phyloP scores from a whole-genome alignment of 495 filamentous ascomycete species.

The Parachaetomium inaequale region DNA sequence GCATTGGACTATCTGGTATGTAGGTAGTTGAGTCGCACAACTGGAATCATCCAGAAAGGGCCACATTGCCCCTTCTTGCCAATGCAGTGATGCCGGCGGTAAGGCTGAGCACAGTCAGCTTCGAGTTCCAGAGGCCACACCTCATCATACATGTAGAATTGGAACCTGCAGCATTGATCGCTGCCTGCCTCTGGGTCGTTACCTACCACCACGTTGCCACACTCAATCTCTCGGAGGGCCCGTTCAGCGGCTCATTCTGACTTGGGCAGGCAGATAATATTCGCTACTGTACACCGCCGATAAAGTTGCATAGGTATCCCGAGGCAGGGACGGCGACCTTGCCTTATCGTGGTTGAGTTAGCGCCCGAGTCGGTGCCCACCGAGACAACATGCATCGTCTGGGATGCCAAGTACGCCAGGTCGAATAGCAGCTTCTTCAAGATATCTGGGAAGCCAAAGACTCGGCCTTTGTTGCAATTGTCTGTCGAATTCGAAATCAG shows the following conservation, averaged over 20 bases:
- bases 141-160: too few relatives aligned
- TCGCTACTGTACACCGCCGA: too few relatives aligned
- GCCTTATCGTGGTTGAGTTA: not conserved
- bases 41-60: not conserved
- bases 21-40: not conserved
- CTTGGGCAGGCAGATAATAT: not conserved
- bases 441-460: not conserved
- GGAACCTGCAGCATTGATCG: too few relatives aligned
- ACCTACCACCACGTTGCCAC: too few relatives aligned
- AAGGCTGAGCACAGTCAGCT: too few relatives aligned
- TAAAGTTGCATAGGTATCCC: not conserved
- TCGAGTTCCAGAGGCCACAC: too few relatives aligned
- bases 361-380: too few relatives aligned
- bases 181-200: too few relatives aligned
- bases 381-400: not conserved
- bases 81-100: not conserved
- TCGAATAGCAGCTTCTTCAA: not conserved
- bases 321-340: not conserved
- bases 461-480: not conserved
- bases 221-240: too few relatives aligned
- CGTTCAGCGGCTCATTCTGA: not conserved
- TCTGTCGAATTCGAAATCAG: not conserved
- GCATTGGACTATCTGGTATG: too few relatives aligned
- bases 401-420: not conserved
- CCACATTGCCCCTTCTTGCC: not conserved